phyloP scores from a whole-genome alignment of 2,329 filamentous ascomycete genomes.

The Neofusicoccum ribis region DNA sequence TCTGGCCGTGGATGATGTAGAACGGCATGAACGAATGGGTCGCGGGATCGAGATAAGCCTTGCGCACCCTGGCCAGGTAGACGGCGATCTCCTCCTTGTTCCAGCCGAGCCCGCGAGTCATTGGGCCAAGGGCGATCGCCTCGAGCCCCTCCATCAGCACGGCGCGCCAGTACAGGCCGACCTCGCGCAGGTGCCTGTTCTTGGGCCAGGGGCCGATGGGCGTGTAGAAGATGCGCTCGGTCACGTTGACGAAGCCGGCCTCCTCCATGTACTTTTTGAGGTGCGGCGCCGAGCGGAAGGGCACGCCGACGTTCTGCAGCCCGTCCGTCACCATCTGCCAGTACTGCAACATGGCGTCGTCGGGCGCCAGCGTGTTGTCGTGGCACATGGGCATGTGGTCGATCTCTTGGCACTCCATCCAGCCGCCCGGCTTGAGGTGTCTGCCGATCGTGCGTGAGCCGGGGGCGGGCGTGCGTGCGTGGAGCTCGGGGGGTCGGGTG shows the following conservation, averaged over 20 bases:
- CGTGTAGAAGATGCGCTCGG: conserved; percentile 52
- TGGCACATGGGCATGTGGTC: conserved; percentile 52
- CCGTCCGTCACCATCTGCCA: conserved; percentile 51
- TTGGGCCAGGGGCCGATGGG: conserved; percentile 59
- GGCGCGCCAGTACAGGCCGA: conserved; percentile 26
- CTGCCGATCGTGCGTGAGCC: conserved; percentile 29
- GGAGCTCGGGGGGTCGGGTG: background rate
- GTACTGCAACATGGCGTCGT: conserved; percentile 49
- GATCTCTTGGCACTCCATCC: conserved; percentile 59
- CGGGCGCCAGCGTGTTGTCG: conserved; percentile 39
- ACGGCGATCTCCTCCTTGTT: conserved; percentile 22
- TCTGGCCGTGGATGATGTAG: conserved; percentile 58
- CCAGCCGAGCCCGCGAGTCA: conserved; percentile 25
- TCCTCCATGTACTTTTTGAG: conserved; percentile 50
- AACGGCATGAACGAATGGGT: conserved; percentile 58
- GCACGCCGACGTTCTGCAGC: conserved; percentile 47
- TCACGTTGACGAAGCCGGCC: conserved; percentile 56
- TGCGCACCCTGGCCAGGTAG: conserved; percentile 17
- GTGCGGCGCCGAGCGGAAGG: conserved; percentile 26
- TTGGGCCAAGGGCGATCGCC: conserved; percentile 24
- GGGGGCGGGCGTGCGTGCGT: background rate
- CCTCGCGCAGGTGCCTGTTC: conserved; percentile 24
- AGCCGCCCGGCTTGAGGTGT: conserved; percentile 56
- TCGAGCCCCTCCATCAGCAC: conserved; percentile 25
- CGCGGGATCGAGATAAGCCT: conserved; percentile 25